Evolutionary conservation across 257 asterid genomes (phyloP), one percentile per base, ranked within the genome.

Genomic region (Solanum lycopersicoides): DNA sequence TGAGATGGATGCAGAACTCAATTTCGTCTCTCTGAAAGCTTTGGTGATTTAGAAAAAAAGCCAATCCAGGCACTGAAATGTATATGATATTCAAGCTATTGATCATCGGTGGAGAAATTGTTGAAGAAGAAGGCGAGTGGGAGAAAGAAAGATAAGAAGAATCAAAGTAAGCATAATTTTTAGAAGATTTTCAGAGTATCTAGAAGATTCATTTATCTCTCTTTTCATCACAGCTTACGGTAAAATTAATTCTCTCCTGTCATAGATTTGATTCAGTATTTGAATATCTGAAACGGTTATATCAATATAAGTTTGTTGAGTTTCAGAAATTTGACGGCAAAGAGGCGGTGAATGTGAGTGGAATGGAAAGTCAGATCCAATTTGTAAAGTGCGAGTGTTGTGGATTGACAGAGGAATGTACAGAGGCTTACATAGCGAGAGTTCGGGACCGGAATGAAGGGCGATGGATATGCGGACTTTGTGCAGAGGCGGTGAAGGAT

Each of bases 381-480:
- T 91, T 89, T 3, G 98, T 91, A 6, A 91, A 88, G 88, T 96
- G 99, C 89, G 96, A 90, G 88, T 95, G 99, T 86, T 96, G 99
- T 60, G 98, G 97, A 82, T 89, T 96, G 90, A 93, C 96, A 0
- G 99, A 96, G 88, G 99, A 96, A 68, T 96, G 98, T 86, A 95
- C 99, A 30, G 92, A 90, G 88, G 97, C 91, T 3, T 96, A 96
- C 92, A 90, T 91, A 59, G 88, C 72, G 79, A 89, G 92, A 13
- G 96, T 95, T 0, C 90, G 94, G 0, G 95, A 92, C 1, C 89
- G 95, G n/a, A 92, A 94, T 86, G 91, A 88, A 73, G 98, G 98
- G 21, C 92, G 93, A 32, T 96, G 99, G 99, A 92, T 96, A 12
- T 96, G 99, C 90, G 99, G 99, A 89, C 97, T 96, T 16, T 96